Base-by-base conservation (phyloP, 768 basidiomycete species). In the Russula sp. region DNA sequence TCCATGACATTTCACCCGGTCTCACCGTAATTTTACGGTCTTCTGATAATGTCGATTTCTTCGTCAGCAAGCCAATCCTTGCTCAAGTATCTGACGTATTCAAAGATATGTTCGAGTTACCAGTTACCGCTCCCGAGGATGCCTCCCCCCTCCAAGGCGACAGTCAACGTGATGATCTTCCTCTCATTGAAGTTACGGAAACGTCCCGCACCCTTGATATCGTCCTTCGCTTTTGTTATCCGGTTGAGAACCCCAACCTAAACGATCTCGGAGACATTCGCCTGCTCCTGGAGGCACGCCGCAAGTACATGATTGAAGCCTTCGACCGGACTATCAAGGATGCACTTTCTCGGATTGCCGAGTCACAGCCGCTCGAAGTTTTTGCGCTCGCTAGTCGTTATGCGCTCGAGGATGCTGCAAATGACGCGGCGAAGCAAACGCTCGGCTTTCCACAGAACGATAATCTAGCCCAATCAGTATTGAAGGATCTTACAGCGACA, bases 11-110 rank as follows among this genome's bases (percentile, higher is more conserved):
- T 31, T 45, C 37, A 3, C 64, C 55, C n/a, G 35, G 11, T n/a
- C 55, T 51, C 20, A 62, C 60, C 32, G 57, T 66, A 37, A 44
- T 66, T 45, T 35, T 66, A 39, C 65, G 57, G 6, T 65, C 67
- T 48, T 68, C 64, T 31, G 65, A 68, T 45, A 52, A 57, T 39
- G 44, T 68, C 54, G 65, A 68, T 50, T 68, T 64, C 35, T 59
- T 59, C 39, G 61, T 66, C 39, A 37, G 58, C 42, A 66, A 66
- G 47, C 52, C 57, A 22, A 32, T 65, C 56, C 65, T 66, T 20
- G 50, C 63, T 20, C 20, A 40, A 42, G 62, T 63, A 6, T 66
- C 65, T 27, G 13, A 16, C 7, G 56, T 66, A 13, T 66, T 65
- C 57, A 65, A 22, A 31, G 65, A 57, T 40, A 65, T 66, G 47